These are phyloP conservation scores for Leptosphaerulina australis DNA, from an alignment of 2,329 filamentous ascomycete species.

Conservation along the genomic window DNA sequence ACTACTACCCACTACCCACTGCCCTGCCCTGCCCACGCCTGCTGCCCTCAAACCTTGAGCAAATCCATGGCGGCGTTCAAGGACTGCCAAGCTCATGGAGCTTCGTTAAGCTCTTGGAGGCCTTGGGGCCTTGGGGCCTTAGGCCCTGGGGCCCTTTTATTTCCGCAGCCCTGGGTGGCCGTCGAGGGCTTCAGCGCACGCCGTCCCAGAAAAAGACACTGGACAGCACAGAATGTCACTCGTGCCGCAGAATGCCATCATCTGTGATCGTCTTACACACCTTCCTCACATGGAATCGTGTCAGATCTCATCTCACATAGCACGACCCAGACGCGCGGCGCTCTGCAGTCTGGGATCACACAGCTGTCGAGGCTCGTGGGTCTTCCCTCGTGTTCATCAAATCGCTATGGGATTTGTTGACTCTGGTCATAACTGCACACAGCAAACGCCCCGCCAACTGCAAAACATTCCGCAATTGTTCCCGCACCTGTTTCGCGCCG, in stretches of 20 bases:
- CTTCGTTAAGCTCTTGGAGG: constrained; percentile 16
- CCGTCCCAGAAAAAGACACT: constrained; percentile 14
- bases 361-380: constrained; percentile 15
- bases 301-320: constrained; percentile 20
- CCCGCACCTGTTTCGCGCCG: constrained; percentile 10
- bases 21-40: too few relatives aligned
- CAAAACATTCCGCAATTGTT: constrained; percentile 14
- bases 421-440: constrained; percentile 5
- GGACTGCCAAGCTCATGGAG: constrained; percentile 7
- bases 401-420: constrained; percentile 12
- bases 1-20: too few relatives aligned
- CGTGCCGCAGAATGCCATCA: constrained; percentile 24
- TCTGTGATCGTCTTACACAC: constrained; percentile 31
- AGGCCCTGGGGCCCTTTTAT: constrained; percentile 16
- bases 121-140: too few relatives aligned
- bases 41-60: constrained; percentile 8
- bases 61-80: background rate
- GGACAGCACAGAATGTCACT: constrained; percentile 20
- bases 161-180: constrained; percentile 13
- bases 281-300: constrained; percentile 26
- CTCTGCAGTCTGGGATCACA: constrained; percentile 19
- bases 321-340: constrained; percentile 32
- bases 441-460: background rate
- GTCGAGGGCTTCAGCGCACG: constrained; percentile 1
- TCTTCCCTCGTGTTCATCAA: constrained; percentile 3